These are phyloP conservation scores for Boletellus sp. DNA, from an alignment of 768 basidiomycete genomes.

Conservation along the genomic window DNA sequence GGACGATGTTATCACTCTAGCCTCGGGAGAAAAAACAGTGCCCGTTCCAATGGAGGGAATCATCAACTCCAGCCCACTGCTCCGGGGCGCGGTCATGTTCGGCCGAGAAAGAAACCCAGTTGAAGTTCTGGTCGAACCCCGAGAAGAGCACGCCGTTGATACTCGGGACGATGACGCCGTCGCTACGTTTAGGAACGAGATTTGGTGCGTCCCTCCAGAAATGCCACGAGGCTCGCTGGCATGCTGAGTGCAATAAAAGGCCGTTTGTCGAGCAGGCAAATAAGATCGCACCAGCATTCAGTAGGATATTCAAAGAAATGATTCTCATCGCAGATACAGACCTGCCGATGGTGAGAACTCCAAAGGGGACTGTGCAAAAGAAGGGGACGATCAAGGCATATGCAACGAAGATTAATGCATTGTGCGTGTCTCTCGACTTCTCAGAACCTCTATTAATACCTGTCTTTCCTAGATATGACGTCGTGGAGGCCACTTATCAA, in stretches of 20 bases:
- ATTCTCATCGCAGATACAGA: conserved; percentile 40
- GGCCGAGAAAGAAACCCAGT: conserved; percentile 30
- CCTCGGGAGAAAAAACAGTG: conserved; percentile 32
- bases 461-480: conserved; percentile 26
- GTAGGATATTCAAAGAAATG: conserved; percentile 51
- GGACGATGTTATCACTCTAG: conserved; percentile 33
- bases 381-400: conserved; percentile 40
- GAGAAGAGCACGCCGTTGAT: conserved; percentile 12
- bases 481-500: conserved; percentile 26
- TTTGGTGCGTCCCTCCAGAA: conserved; percentile 19
- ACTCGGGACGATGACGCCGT: conserved; percentile 4
- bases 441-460: background rate
- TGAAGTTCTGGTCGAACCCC: conserved; percentile 32
- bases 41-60: conserved; percentile 31
- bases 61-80: conserved; percentile 17
- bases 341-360: conserved; percentile 43
- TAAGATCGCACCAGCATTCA: conserved; percentile 37
- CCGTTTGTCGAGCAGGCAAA: conserved; percentile 45
- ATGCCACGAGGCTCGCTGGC: no score
- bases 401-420: conserved; percentile 41
- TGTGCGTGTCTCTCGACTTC: conserved; percentile 30
- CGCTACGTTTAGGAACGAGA: conserved; percentile 13
- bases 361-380: conserved; percentile 44
- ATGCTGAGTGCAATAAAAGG: conserved; percentile 18
- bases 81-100: conserved; percentile 29